Evolutionary conservation across 2,329 filamentous ascomycete genomes (phyloP).

Genomic region (Talaromyces sp.): DNA sequence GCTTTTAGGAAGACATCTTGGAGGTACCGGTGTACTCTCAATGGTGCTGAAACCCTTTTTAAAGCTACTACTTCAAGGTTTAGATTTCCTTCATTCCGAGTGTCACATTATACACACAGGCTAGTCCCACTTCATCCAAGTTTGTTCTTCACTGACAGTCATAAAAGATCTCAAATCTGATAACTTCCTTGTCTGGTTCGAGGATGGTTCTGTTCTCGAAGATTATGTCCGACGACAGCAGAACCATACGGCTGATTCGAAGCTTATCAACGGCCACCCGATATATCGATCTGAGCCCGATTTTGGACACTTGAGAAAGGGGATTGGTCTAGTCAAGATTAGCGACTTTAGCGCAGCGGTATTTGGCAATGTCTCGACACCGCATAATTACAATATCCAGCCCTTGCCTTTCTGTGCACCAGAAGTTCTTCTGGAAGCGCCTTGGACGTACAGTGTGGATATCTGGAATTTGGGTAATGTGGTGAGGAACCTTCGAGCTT

Average conservation of each 20-base stretch:
- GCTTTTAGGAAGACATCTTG: conserved; percentile 24
- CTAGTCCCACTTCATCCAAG: conserved; percentile 17
- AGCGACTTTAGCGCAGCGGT: conserved; percentile 31
- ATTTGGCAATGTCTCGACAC: conserved; percentile 25
- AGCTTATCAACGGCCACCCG: conserved; percentile 23
- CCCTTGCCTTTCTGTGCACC: conserved; percentile 19
- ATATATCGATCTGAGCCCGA: conserved; percentile 29
- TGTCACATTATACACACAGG: conserved; percentile 41
- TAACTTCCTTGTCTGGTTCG: conserved; percentile 28
- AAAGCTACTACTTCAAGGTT: conserved; percentile 33
- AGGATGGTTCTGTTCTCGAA: conserved; percentile 24
- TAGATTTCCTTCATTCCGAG: conserved; percentile 42
- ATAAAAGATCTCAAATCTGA: conserved; percentile 37
- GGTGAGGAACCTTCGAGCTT: conserved; percentile 18
- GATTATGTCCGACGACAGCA: conserved; percentile 24
- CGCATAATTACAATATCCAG: conserved; percentile 45
- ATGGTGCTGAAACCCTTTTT: conserved; percentile 29
- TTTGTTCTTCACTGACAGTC: conserved; percentile 10
- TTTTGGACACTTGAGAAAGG: conserved; percentile 22
- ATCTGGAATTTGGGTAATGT: conserved; percentile 34
- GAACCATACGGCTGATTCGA: conserved; percentile 19
- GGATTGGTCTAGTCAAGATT: conserved; percentile 18
- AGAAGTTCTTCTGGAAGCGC: conserved; percentile 30
- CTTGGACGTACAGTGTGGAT: conserved; percentile 33
- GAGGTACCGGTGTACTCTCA: conserved; percentile 22